Conservation (phyloP, 495 filamentous ascomycete species). For the Lichina pygmaea region DNA sequence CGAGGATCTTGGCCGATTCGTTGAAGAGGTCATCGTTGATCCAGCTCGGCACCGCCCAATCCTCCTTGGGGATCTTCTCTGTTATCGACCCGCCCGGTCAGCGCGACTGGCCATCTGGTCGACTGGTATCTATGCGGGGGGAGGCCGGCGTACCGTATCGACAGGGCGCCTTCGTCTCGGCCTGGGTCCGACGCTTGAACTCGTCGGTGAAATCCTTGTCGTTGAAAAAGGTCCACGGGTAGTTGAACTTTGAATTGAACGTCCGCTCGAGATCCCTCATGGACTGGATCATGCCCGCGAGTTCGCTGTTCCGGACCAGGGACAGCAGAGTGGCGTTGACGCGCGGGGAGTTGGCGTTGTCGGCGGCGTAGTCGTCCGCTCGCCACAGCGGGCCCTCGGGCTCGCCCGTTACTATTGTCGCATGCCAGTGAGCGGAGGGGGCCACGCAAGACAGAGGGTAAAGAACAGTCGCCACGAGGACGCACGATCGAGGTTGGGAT, state of each 20-base stretch:
- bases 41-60: constrained; percentile 83
- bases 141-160: constrained; percentile 37
- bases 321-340: constrained; percentile 83
- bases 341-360: constrained; percentile 45
- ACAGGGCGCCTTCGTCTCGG: constrained; percentile 59
- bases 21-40: constrained; percentile 67
- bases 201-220: constrained; percentile 76
- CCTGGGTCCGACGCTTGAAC: constrained; percentile 59
- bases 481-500: background rate
- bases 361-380: constrained; percentile 42
- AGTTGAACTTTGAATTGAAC: constrained; percentile 98
- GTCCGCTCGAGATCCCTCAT: constrained; percentile 84
- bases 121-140: background rate
- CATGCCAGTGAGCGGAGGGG: background rate
- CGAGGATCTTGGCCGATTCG: constrained; percentile 60
- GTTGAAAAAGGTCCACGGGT: constrained; percentile 98
- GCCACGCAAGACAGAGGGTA: too few relatives aligned
- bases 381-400: constrained; percentile 41
- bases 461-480: too few relatives aligned
- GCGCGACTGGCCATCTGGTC: background rate
- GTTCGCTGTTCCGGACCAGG: constrained; percentile 80
- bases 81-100: constrained; percentile 4
- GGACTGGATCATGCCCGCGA: constrained; percentile 53
- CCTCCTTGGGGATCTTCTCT: constrained; percentile 75
- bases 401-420: constrained; percentile 40